These are phyloP conservation scores for Chaetomiaceae sp. DNA, from an alignment of 2,329 filamentous ascomycete species.

Conservation along the genomic window DNA sequence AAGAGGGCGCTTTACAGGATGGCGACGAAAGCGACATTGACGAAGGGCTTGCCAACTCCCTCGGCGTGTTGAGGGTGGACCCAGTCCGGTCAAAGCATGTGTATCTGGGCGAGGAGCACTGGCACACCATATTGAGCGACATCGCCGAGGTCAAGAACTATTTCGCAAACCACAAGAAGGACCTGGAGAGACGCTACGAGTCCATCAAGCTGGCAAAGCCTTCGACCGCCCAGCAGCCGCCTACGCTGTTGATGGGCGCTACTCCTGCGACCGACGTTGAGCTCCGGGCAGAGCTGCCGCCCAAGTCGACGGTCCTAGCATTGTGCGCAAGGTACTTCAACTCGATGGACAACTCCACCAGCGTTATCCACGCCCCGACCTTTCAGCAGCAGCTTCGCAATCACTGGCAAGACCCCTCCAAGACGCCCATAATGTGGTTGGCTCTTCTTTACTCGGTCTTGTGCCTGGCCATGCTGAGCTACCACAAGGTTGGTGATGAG, in stretches of 20 bases:
- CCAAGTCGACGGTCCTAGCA: slow-evolving; percentile 76
- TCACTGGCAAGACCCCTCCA: slow-evolving; percentile 68
- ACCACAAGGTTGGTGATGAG: slow-evolving; percentile 74
- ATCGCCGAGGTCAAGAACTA: slow-evolving; percentile 93
- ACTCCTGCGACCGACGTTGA: slow-evolving; percentile 69
- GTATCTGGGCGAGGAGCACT: slow-evolving; percentile 79
- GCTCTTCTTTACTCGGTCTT: slow-evolving; percentile 72
- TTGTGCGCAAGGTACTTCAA: slow-evolving; percentile 89
- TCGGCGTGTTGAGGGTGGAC: slow-evolving; percentile 80
- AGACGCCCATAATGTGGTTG: slow-evolving; percentile 72
- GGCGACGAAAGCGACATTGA: slow-evolving; percentile 64
- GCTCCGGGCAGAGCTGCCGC: slow-evolving; percentile 72
- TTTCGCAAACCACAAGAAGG: slow-evolving; percentile 80
- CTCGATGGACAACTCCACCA: slow-evolving; percentile 65
- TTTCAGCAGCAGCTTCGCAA: slow-evolving; percentile 67
- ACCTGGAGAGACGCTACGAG: slow-evolving; percentile 76
- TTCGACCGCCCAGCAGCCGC: slow-evolving; percentile 55
- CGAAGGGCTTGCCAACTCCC: slow-evolving; percentile 62
- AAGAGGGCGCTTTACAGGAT: slow-evolving; percentile 48
- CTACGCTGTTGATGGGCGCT: slow-evolving; percentile 74
- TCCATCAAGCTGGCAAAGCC: slow-evolving; percentile 68
- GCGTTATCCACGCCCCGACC: slow-evolving; percentile 75
- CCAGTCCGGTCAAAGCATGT: slow-evolving; percentile 70
- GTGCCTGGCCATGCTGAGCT: slow-evolving; percentile 72
- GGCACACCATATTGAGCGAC: slow-evolving; percentile 73